phyloP scores from a whole-genome alignment of 371 early-diverging fungal species.

The Funneliformis caledonium region DNA sequence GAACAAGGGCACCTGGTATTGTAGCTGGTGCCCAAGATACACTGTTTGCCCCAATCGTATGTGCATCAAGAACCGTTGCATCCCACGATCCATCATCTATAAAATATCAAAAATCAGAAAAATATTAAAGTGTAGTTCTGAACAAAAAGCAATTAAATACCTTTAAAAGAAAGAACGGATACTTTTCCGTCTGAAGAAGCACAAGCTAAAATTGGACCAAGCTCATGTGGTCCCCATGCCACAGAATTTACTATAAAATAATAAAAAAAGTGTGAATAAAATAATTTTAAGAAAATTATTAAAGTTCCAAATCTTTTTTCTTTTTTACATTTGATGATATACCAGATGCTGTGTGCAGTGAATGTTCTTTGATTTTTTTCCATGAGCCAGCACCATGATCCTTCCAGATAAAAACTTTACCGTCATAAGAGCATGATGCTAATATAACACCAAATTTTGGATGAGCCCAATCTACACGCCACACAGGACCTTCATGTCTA shows the following conservation, averaged over 20 bases:
- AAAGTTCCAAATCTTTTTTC: not conserved
- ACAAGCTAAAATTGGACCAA: slow-evolving; percentile 90
- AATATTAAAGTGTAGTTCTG: not conserved
- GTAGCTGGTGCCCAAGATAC: slow-evolving; percentile 95
- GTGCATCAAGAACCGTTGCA: slow-evolving; percentile 77
- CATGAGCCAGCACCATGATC: slow-evolving; percentile 81
- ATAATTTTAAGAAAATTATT: not conserved
- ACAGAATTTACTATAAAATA: slow-evolving; percentile 85
- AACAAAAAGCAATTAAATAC: slow-evolving; percentile 50
- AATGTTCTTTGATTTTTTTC: slow-evolving; percentile 90
- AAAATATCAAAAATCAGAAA: not conserved
- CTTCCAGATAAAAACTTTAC: slow-evolving; percentile 93
- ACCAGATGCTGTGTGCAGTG: slow-evolving; percentile 86
- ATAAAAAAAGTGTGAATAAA: not conserved
- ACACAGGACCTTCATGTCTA: slow-evolving; percentile 97
- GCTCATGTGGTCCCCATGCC: slow-evolving; percentile 97
- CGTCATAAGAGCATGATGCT: slow-evolving; percentile 96
- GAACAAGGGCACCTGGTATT: slow-evolving; percentile 81
- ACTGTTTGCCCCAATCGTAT: slow-evolving; percentile 91
- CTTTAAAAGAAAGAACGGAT: slow-evolving; percentile 88
- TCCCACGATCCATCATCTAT: slow-evolving; percentile 87
- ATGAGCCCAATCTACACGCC: slow-evolving; percentile 99
- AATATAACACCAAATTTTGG: slow-evolving; percentile 95
- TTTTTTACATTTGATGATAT: slow-evolving; percentile 24
- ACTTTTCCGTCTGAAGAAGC: slow-evolving; percentile 97